Evolutionary conservation across 768 basidiomycete species (phyloP).

Genomic region (Agrocybe chaxingu): DNA sequence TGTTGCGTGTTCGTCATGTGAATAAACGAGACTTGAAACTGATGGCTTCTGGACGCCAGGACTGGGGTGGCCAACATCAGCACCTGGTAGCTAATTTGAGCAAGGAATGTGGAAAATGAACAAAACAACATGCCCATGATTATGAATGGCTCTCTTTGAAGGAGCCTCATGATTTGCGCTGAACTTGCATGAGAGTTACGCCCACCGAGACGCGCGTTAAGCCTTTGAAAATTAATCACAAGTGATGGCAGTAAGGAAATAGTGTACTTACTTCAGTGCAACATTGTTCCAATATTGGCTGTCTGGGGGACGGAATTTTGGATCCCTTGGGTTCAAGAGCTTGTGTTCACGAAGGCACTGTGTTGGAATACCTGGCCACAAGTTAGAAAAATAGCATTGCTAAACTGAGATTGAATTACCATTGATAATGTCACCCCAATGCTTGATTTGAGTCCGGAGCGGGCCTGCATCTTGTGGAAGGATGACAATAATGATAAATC

Average conservation of each 20-base stretch:
- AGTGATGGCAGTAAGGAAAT: background rate
- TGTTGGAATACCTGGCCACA: constrained; percentile 33
- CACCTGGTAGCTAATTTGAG: constrained; percentile 30
- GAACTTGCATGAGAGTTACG: constrained; percentile 35
- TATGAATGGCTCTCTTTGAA: constrained; percentile 30
- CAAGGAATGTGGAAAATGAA: background rate
- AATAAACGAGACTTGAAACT: constrained; percentile 57
- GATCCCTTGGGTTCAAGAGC: constrained; percentile 14
- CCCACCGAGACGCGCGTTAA: constrained; percentile 57
- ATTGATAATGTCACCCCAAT: constrained; percentile 46
- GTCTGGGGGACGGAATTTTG: constrained; percentile 4
- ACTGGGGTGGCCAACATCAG: constrained; percentile 61
- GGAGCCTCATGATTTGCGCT: constrained; percentile 18
- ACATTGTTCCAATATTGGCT: constrained; percentile 59
- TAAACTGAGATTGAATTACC: constrained; percentile 13
- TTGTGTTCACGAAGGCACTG: constrained; percentile 42
- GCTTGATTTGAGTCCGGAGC: constrained; percentile 45
- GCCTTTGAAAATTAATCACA: constrained; percentile 22
- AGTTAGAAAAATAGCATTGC: constrained; percentile 3
- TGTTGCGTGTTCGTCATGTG: constrained; percentile 40
- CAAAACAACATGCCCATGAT: constrained; percentile 30
- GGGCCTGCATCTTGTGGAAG: constrained; percentile 47
- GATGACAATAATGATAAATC: constrained; percentile 21
- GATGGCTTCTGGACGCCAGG: constrained; percentile 54
- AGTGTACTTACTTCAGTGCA: constrained; percentile 41